Evolutionary conservation across 225 moss, liverwort and hornwort species (phyloP), one percentile per base, ranked within the genome.

Genomic region (Rhytidiadelphus loreus): DNA sequence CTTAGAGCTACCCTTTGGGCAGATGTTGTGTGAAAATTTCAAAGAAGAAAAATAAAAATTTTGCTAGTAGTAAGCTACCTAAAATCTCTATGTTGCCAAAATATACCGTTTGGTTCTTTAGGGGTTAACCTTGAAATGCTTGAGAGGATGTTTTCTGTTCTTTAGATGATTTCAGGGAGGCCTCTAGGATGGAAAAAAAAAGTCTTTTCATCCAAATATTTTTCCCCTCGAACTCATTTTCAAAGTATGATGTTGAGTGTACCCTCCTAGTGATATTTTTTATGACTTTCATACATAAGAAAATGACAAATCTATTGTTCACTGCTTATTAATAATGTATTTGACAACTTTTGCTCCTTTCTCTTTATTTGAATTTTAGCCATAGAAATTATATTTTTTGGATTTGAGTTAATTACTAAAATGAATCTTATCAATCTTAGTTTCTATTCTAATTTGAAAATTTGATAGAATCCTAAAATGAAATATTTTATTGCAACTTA

Each of bases 281-380:
- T 16, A 50, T 37, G 9, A 23, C 24, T 37, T 66, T 24, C 16
- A 55, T 14, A 23, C 8, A 24, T 35, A 12, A 53, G 8, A 77
- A 35, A 35, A 24, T 77, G 53, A 9, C 3, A 37, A 35, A 10
- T 25, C 3, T 4, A 56, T 77, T 6, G 6, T 25, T 24, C 10
- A 16, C 0, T 0, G 0, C 35, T 5, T 8, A n/a, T n/a, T n/a
- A n/a, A n/a, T n/a, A 37, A 5, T 53, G 6, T 13, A 15, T 53
- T 77, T 14, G 14, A 3, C 9, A 53, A 9, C 6, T 53, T 35
- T 14, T 77, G 2, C 9, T 77, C 9, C 3, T 35, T 14, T 76
- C 0, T 52, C 23, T 35, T 53, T 0, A 9, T 53, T 52, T 76
- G 21, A 50, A 50, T 75, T 33, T 48, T 50, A 52, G 4, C 4